Base-by-base conservation (phyloP, 116 monocot genomes). In the Cymodocea nodosa region DNA sequence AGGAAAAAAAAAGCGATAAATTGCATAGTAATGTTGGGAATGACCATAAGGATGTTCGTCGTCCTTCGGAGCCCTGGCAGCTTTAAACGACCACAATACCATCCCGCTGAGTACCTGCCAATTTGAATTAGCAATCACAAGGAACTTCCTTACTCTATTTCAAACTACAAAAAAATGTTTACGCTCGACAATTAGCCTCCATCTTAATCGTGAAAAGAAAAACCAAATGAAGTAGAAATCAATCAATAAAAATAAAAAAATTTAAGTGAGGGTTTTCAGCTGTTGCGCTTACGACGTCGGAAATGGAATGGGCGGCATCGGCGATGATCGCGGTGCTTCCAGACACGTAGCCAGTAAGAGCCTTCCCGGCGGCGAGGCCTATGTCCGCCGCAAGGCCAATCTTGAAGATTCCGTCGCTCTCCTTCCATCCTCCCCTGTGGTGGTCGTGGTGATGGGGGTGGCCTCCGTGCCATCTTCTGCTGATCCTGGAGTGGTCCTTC, bases 21-120 rank as follows among this genome's bases (percentile, higher is more conserved):
- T 35, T 36, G 19, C 23, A 37, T 17, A 36, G 14, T 37, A 37
- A n/a, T 65, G 23, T 66, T 60, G 60, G 75, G 50, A 74, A 57
- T 73, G 50, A 97, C 91, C 97, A 80, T 91, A 97, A 65, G 97
- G 97, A 58, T 97, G 97, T 67, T 91, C 85, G 51, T 85, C 74
- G 68, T 97, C 97, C 66, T 80, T 97, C 1, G 97, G 97, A 80
- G 76, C 85, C 52, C 75, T 87, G 30, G 88, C 81, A 50, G 83
- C 97, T 73, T 67, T 83, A 65, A 75, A 97, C 44, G 97, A 97
- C 76, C 69, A 68, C 78, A 81, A 75, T 16, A 91, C 91, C 58
- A 97, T 76, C 15, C 97, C 78, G 59, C 97, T 97, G 35, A 97
- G 88, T 11, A 97, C 91, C 97, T 97, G 75, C 65, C 25, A 87